A percentile compares a stretch with the other conserved stretches of the same genome.
These are phyloP conservation scores for Polytolypa hystricis DNA, from an alignment of 2,329 filamentous ascomycete genomes.

Conservation along the genomic window DNA sequence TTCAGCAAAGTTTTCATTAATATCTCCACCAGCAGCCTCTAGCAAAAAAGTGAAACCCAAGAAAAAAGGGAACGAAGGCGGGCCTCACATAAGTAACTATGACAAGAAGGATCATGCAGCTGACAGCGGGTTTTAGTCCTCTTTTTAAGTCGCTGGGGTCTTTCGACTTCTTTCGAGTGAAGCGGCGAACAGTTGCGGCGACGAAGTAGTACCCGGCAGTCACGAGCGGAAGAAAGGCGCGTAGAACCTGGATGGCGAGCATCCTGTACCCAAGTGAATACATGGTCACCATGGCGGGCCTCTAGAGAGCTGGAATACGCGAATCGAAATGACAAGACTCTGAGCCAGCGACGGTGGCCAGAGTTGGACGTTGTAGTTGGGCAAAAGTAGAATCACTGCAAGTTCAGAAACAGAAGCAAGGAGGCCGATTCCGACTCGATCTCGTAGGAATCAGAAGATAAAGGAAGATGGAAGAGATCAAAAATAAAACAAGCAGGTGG, in stretches of 20 bases:
- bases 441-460: no score
- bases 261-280: slow-evolving; percentile 1
- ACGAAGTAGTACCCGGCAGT: slow-evolving; percentile 49
- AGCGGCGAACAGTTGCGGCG: slow-evolving; percentile 41
- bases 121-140: slow-evolving; percentile 34
- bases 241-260: slow-evolving; percentile 7
- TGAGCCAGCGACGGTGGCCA: no score
- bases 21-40: no score
- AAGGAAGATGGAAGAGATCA: no score
- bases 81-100: slow-evolving; percentile 31
- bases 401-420: no score
- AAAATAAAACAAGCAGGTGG: no score
- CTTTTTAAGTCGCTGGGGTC: slow-evolving; percentile 26
- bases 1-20: no score
- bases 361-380: no score
- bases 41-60: background rate
- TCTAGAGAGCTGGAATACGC: no score
- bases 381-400: no score
- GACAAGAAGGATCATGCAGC: slow-evolving; percentile 27
- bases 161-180: slow-evolving; percentile 40
- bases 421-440: no score
- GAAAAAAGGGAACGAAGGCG: background rate
- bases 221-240: slow-evolving; percentile 32
- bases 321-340: no score
- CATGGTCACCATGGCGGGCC: slow-evolving; percentile 5